Base-by-base conservation (phyloP, 805 yeast genomes). In the Ogataea naganishii region DNA sequence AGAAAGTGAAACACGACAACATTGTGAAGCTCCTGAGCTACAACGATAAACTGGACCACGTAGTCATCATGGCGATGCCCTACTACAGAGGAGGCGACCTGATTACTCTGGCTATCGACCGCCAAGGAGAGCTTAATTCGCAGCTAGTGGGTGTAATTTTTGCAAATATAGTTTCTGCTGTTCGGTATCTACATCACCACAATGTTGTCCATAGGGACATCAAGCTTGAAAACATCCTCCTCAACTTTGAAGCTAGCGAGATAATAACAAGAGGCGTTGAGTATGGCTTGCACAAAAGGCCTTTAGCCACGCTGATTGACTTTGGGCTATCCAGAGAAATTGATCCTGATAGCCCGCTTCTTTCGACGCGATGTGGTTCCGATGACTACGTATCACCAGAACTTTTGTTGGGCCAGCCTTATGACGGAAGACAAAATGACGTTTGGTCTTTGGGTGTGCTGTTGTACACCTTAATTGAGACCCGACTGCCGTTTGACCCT, bases 311-410 rank as follows among this genome's bases (percentile, higher is more conserved):
- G 11, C 52, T 86, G 19, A 78, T 94, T 0, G 99, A 92, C 60
- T 80, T 92, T 56, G 98, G 99, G 0, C 66, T 92, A 17, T 79
- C 95, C 8, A 77, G 85, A 43, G 60, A 65, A 29, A 67, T 89
- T 15, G 74, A 69, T 29, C 69, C 73, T 1, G 65, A 60, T 2
- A 62, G 71, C 39, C 81, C 85, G 16, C 43, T 79, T 34, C 64
- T 94, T 16, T 69, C 82, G 3, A 89, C 97, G 1, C 59, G 97
- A 37, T 92, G 98, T 53, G 98, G 99, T 0, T 83, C 95, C 1
- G 96, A 84, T 39, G 98, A 92, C 51, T 92, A 92, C 46, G 95
- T 92, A 6, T 80, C 96, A 0, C 99, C 98, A 0, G 99, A 92
- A 48, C 58, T 92, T 15, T 60, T 92, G 22, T 72, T 92, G 74